A percentile compares a stretch with the other conserved stretches of the same genome.
Conservation (phyloP, 1,284 basidiomycete genomes). For the Leucocoprinus gongylophorus region DNA sequence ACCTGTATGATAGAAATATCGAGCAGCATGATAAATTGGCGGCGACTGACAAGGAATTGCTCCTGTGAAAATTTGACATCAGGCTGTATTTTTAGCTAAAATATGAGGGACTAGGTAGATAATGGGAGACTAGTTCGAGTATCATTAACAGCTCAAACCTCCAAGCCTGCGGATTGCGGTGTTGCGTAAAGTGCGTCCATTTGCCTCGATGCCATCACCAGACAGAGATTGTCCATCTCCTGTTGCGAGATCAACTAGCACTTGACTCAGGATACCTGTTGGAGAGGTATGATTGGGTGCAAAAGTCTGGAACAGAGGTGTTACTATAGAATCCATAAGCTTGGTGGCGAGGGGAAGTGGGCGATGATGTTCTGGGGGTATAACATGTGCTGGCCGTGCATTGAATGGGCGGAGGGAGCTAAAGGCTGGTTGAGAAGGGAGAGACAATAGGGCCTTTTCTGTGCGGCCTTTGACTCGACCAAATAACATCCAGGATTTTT, state of each 20-base stretch:
- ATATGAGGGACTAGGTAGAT: neutral
- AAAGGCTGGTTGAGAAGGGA: conserved; percentile 13
- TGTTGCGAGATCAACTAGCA: conserved; percentile 18
- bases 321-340: neutral
- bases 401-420: conserved; percentile 17
- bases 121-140: neutral
- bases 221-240: conserved; percentile 16
- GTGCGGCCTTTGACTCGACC: conserved; percentile 20
- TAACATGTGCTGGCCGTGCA: conserved; percentile 18
- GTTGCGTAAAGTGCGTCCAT: conserved; percentile 13
- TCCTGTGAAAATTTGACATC: neutral
- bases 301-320: conserved; percentile 6
- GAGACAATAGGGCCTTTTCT: conserved; percentile 18
- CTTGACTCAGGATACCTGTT: conserved; percentile 10
- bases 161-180: conserved; percentile 7
- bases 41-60: conserved; percentile 23
- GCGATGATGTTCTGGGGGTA: conserved; percentile 7
- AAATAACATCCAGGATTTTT: conserved; percentile 13
- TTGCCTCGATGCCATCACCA: conserved; percentile 17
- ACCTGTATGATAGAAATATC: conserved; percentile 48
- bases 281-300: conserved; percentile 10
- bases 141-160: neutral
- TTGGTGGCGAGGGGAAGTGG: conserved; percentile 2
- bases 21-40: conserved; percentile 70
- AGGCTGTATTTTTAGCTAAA: neutral